A percentile compares a stretch with the other conserved stretches of the same genome.
Evolutionary conservation across 192 early-diverging fungal genomes (phyloP).

Genomic region (Coemansia sp.): DNA sequence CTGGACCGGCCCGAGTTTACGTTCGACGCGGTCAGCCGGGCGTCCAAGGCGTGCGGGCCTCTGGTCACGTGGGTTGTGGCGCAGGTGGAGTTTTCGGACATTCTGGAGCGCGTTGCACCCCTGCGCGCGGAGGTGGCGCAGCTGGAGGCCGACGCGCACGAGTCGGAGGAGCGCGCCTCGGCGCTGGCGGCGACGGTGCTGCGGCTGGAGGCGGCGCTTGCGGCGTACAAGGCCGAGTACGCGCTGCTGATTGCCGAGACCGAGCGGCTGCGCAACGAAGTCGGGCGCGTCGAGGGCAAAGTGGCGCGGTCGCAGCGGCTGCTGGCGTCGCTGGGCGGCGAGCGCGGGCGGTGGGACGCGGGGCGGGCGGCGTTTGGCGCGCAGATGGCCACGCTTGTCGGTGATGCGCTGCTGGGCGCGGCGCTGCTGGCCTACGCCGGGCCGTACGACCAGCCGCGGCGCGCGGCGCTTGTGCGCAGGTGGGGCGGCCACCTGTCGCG

Average conservation of each 20-base stretch:
- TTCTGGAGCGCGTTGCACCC: conserved; percentile 93
- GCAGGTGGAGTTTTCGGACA: conserved; percentile 90
- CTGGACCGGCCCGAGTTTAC: conserved; percentile 84
- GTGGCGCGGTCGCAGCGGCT: conserved; percentile 89
- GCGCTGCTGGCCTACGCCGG: conserved; percentile 98
- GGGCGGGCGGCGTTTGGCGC: conserved; percentile 88
- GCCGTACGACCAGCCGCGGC: conserved; percentile 96
- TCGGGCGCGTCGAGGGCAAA: conserved; percentile 88
- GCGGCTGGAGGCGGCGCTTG: conserved; percentile 86
- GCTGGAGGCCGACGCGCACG: conserved; percentile 76
- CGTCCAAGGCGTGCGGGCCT: conserved; percentile 97
- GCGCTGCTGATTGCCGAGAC: conserved; percentile 93
- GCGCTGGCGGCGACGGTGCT: conserved; percentile 77
- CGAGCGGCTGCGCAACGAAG: conserved; percentile 85
- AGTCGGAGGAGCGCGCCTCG: conserved; percentile 68
- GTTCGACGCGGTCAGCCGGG: conserved; percentile 95
- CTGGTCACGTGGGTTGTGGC: conserved; percentile 97
- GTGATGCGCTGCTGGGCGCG: conserved; percentile 88
- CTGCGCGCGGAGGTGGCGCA: conserved; percentile 88
- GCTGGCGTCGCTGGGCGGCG: conserved; percentile 85
- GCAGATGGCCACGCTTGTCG: conserved; percentile 98
- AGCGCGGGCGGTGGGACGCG: conserved; percentile 89
- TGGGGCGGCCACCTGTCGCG: conserved; percentile 71
- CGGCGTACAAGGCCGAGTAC: conserved; percentile 95
- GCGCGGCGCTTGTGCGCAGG: conserved; percentile 72